Conservation (phyloP, 1,284 basidiomycete genomes). For the Termitomyces sp. region DNA sequence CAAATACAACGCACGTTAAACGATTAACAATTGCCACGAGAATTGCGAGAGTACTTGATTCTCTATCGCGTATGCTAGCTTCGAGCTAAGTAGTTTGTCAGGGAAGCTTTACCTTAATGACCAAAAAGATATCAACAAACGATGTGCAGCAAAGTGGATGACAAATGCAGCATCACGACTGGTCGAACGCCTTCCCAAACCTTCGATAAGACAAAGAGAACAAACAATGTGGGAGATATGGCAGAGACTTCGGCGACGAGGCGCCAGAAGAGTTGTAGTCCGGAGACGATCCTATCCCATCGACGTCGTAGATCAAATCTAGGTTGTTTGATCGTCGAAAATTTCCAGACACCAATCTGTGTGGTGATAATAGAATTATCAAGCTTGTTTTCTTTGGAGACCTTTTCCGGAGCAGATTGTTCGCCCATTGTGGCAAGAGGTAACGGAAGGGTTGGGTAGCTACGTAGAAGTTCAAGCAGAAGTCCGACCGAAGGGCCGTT, state of each 20-base stretch:
- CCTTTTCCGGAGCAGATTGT: not conserved
- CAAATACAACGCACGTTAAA: slow-evolving; percentile 15
- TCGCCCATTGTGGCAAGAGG: too few species aligned
- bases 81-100: slow-evolving; percentile 15
- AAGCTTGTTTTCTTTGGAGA: not conserved
- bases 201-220: slow-evolving; percentile 16
- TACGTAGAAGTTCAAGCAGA: too few species aligned
- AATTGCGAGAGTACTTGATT: slow-evolving; percentile 16
- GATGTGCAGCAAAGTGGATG: too few species aligned
- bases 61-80: slow-evolving; percentile 17
- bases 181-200: slow-evolving; percentile 19
- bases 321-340: slow-evolving; percentile 11
- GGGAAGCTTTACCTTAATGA: not conserved
- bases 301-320: slow-evolving; percentile 5
- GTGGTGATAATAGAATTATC: not conserved
- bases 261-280: slow-evolving; percentile 13
- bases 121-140: not conserved
- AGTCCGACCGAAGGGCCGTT: too few species aligned
- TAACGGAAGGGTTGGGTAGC: too few species aligned
- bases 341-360: slow-evolving; percentile 17
- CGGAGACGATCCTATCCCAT: slow-evolving; percentile 12
- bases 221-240: slow-evolving; percentile 13
- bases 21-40: slow-evolving; percentile 17
- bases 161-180: not conserved
- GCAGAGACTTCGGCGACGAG: slow-evolving; percentile 16